A percentile compares a stretch with the other conserved stretches of the same genome.
phyloP scores from a whole-genome alignment of 1,284 basidiomycete genomes.

The Cystobasidium pallidum region DNA sequence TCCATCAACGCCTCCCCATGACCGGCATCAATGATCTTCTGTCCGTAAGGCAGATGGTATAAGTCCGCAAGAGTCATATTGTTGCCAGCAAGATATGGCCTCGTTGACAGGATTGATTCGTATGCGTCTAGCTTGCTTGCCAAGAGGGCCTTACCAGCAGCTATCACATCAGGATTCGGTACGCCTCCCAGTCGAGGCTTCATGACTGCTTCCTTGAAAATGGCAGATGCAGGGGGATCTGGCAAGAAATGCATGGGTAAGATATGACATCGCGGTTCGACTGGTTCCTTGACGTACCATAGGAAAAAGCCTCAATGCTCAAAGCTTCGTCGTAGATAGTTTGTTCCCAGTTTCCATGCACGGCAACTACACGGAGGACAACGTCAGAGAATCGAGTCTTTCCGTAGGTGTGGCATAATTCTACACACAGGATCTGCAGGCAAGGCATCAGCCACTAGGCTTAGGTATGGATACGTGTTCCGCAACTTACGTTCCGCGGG shows the following conservation, averaged over 20 bases:
- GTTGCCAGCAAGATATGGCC: conserved; percentile 30
- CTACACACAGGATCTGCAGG: conserved; percentile 22
- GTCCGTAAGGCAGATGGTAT: conserved; percentile 37
- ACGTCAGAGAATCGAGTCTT: neutral
- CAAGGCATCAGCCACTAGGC: conserved; percentile 3
- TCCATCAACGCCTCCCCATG: conserved; percentile 35
- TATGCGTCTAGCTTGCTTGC: conserved; percentile 37
- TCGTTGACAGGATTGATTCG: conserved; percentile 20
- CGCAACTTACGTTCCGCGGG: conserved; percentile 34
- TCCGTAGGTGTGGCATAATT: no score
- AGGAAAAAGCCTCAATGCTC: conserved; percentile 42
- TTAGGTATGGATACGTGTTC: neutral
- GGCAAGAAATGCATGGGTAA: neutral
- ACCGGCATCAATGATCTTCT: conserved; percentile 35
- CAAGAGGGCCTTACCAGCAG: conserved; percentile 5
- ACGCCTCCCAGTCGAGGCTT: conserved; percentile 25
- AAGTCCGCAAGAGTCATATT: conserved; percentile 36
- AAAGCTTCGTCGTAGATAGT: conserved; percentile 38
- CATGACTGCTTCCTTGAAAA: conserved; percentile 36
- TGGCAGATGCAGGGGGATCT: conserved; percentile 24
- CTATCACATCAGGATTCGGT: conserved; percentile 12
- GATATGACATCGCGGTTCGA: neutral
- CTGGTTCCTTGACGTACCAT: conserved; percentile 11
- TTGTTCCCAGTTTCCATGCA: conserved; percentile 19
- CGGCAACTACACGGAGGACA: conserved; percentile 7